Evolutionary conservation across 495 filamentous ascomycete genomes (phyloP), one percentile per base, ranked within the genome.

Genomic region (Penicillium egyptiacum): DNA sequence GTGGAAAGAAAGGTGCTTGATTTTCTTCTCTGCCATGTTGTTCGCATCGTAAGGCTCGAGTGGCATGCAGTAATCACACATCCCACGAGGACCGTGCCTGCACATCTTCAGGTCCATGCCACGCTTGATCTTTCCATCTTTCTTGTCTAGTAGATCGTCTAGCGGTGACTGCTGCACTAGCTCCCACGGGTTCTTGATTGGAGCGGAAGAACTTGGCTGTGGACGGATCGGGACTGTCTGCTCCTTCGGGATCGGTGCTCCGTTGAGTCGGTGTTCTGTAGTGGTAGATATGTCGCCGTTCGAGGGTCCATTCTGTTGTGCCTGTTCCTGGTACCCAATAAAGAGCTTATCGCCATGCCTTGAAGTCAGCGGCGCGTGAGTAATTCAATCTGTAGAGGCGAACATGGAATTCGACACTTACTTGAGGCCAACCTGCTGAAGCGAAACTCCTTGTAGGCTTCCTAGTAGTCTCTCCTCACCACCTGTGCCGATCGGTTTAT

Each of bases 41-140:
- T 88, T 84, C 23, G 84, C 67, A 68, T 93, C 88, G 72, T 96
- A 99, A 12, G 94, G 95, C 67, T 99, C 95, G 31, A 99, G 77
- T 1, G 94, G 94, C 90, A 93, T 96, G 79, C 94, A 99, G 73
- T 97, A 96, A 72, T 99, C 94, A 70, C 94, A 99, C 95, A 98
- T 98, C 60, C 95, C 94, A 70, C 95, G 96, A 20, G 87, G 85
- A 7, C 93, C 92, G 71, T 99, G 94, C 62, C 88, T 88, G 76
- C 94, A 99, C 89, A 99, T 92, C 65, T 90, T 92, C 40, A 71
- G 69, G 64, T 97, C 95, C 39, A 79, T 79, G 39, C 74, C 76
- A 47, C 94, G 80, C 33, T 85, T 81, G 46, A 98, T 98, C 78
- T 97, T 99, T 50, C 94, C 95, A 83, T 96, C 90, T 62, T 86